Conservation (phyloP, 179 eudicot genomes). For the Heliamphora pulchella region DNA sequence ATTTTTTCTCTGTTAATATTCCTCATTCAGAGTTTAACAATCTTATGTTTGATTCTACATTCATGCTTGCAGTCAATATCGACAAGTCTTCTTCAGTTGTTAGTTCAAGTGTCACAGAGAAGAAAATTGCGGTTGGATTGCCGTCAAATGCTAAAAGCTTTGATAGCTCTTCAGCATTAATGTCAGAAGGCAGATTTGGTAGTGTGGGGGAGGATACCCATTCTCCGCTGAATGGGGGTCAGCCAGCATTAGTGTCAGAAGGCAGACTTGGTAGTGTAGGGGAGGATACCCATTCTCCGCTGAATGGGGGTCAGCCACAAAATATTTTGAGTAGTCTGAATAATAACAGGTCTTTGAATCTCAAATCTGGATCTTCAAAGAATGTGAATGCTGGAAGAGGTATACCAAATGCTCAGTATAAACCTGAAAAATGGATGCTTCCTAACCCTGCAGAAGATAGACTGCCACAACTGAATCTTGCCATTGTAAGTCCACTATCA, state of each 20-base stretch:
- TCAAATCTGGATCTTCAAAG: conserved; percentile 45
- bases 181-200: conserved; percentile 22
- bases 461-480: conserved; percentile 77
- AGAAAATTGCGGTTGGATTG: conserved; percentile 24
- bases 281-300: conserved; percentile 24
- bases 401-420: conserved; percentile 38
- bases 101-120: conserved; percentile 27
- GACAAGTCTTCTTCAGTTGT: conserved; percentile 27
- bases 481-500: conserved; percentile 60
- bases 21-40: not conserved
- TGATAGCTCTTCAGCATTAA: conserved; percentile 27
- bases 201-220: conserved; percentile 22
- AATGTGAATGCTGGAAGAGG: conserved; percentile 29
- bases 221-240: conserved; percentile 26
- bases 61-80: conserved; percentile 18
- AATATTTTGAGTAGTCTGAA: conserved; percentile 30
- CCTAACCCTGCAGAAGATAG: conserved; percentile 43
- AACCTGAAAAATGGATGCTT: conserved; percentile 88
- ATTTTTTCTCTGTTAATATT: not conserved
- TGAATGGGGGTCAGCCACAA: conserved; percentile 31
- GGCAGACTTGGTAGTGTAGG: conserved; percentile 20
- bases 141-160: conserved; percentile 34
- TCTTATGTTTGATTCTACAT: not conserved
- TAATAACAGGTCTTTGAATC: conserved; percentile 32
- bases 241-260: conserved; percentile 23